phyloP scores from a whole-genome alignment of 352 stramenopile genomes.

The Phytophthora melonis region DNA sequence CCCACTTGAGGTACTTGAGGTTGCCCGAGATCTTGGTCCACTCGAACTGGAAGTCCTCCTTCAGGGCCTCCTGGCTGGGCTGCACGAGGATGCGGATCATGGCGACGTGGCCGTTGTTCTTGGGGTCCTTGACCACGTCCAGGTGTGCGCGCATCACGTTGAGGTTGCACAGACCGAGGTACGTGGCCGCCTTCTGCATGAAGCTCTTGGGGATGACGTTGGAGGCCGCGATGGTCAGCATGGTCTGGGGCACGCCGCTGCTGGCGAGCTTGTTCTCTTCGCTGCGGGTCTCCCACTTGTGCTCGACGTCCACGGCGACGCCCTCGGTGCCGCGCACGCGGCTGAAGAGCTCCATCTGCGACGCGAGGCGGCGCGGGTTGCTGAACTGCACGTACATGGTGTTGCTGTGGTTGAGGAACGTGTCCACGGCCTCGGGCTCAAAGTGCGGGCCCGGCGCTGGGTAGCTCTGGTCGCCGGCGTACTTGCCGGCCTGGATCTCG shows the following conservation, averaged over 20 bases:
- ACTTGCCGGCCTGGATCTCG: constrained; percentile 83
- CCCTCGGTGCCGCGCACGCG: constrained; percentile 77
- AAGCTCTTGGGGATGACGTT: constrained; percentile 88
- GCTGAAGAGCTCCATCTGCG: constrained; percentile 78
- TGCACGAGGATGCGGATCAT: constrained; percentile 88
- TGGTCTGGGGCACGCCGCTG: constrained; percentile 67
- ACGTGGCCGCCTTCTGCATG: constrained; percentile 85
- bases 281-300: constrained; percentile 82
- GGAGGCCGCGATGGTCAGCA: constrained; percentile 84
- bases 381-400: constrained; percentile 88
- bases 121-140: constrained; percentile 93
- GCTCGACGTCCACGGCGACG: constrained; percentile 81
- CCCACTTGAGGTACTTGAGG: constrained; percentile 91
- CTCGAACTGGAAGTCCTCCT: constrained; percentile 67
- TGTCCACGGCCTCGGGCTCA: constrained; percentile 67
- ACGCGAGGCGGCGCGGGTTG: constrained; percentile 75
- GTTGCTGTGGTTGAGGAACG: constrained; percentile 77
- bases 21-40: constrained; percentile 88
- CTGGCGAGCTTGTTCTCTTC: constrained; percentile 87
- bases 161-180: constrained; percentile 94
- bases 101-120: constrained; percentile 67
- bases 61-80: constrained; percentile 62
- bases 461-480: constrained; percentile 57
- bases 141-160: constrained; percentile 96
- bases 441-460: constrained; percentile 66